Evolutionary conservation across 1,284 basidiomycete species (phyloP).

Genomic region (Ustanciosporium gigantosporum): DNA sequence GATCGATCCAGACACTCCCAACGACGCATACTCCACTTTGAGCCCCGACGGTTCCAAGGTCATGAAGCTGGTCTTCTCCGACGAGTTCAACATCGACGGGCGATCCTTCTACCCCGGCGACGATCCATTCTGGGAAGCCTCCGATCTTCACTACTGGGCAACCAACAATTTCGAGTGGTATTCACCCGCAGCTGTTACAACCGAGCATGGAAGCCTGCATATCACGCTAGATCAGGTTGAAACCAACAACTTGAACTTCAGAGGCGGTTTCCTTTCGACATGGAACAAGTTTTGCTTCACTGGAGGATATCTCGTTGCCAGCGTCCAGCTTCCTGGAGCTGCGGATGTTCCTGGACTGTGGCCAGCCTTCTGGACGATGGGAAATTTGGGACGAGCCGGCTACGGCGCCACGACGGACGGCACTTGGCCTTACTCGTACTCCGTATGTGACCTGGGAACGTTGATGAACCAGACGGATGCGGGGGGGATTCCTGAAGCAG

Average conservation of each 20-base stretch:
- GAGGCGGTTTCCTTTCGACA: slow-evolving; percentile 67
- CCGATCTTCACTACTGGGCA: slow-evolving; percentile 72
- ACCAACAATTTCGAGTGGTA: slow-evolving; percentile 64
- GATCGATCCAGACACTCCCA: slow-evolving; percentile 62
- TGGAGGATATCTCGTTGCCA: slow-evolving; percentile 79
- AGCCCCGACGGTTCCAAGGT: slow-evolving; percentile 64
- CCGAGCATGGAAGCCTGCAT: slow-evolving; percentile 74
- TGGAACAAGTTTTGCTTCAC: slow-evolving; percentile 96
- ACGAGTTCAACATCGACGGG: slow-evolving; percentile 59
- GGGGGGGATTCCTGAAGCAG: slow-evolving; percentile 25
- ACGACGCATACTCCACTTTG: slow-evolving; percentile 26
- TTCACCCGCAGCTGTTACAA: slow-evolving; percentile 79
- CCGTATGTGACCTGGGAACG: slow-evolving; percentile 50
- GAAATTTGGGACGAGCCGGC: slow-evolving; percentile 66
- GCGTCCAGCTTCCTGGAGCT: slow-evolving; percentile 76
- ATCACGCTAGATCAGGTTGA: slow-evolving; percentile 67
- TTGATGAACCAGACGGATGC: slow-evolving; percentile 53
- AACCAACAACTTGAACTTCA: slow-evolving; percentile 69
- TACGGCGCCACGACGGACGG: slow-evolving; percentile 66
- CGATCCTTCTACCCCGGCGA: slow-evolving; percentile 67
- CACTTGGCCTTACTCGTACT: slow-evolving; percentile 70
- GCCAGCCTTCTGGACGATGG: slow-evolving; percentile 76
- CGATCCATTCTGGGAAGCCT: slow-evolving; percentile 75
- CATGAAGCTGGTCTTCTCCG: slow-evolving; percentile 58
- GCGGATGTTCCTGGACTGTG: slow-evolving; percentile 64